Evolutionary conservation across 108 stramenopile species (phyloP), one percentile per base, ranked within the genome.

Genomic region (Skeletonema potamos): DNA sequence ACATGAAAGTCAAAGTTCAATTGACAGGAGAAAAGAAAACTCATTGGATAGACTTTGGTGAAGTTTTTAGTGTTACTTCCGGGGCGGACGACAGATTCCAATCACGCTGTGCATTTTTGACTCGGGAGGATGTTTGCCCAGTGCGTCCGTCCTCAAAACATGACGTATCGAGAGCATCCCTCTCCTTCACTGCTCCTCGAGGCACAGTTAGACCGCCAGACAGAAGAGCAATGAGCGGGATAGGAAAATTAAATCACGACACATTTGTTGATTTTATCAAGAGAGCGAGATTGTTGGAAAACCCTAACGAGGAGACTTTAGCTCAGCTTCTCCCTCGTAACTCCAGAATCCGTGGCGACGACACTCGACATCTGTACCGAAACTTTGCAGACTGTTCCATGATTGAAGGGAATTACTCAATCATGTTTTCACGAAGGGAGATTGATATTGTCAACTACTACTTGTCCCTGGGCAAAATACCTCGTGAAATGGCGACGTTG

Each of bases 371-470:
- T 24, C 61, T 62, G 9, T 62, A 37, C 22, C 61, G 61, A 15
- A 62, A 62, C 22, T 62, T 62, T 62, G 32, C 61, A 20, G 61
- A 62, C 34, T 34, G 61, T 62, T 17, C 28, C 29, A 36, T 2
- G 15, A 62, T 62, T 36, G 37, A 34, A 18, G 59, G 59, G 9
- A n/a, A 28, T 22, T 33, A 5, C 48, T 51, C 48, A 1, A 37
- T 62, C 6, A 36, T 17, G 0, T 62, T 36, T 24, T 37, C 61
- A 37, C 32, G 61, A 20, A 62, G 61, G 22, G 61, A 62, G 61
- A 37, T 62, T 34, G 61, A 62, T 41, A 37, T 62, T 37, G 36
- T 62, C 8, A 62, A 62, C 61, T 62, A 37, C 30, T 37, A 30
- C 22, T 51, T 7, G 2, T 24, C 9, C 17, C 22, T 51, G 20